Percentiles rank a stretch among this genome's conserved stretches.
phyloP scores from a whole-genome alignment of 345 rosid species.

The Xanthoceras sorbifolium region DNA sequence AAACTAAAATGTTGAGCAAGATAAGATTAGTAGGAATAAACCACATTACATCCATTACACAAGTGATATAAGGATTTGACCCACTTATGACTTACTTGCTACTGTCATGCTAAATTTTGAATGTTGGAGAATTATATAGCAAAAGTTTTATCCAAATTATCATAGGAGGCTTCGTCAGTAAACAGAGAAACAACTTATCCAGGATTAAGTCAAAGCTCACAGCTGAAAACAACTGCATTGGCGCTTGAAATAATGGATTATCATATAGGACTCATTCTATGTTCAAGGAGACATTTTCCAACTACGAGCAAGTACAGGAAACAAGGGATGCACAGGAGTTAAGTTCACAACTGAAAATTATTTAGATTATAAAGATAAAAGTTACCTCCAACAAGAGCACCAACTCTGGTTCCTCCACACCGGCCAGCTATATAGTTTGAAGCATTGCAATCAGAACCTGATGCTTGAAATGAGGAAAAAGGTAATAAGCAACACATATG shows the following conservation, averaged over 20 bases:
- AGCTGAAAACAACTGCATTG: neutral
- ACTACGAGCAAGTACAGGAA: neutral
- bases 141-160: neutral
- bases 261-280: neutral
- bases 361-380: neutral
- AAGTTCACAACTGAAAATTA: neutral
- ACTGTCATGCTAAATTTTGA: neutral
- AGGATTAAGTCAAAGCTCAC: neutral
- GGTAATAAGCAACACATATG: constrained; percentile 19
- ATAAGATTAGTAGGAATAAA: neutral
- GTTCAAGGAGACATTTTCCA: neutral
- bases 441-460: constrained; percentile 43
- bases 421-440: constrained; percentile 38
- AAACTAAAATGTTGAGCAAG: neutral
- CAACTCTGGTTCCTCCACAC: constrained; percentile 49
- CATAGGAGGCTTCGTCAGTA: neutral
- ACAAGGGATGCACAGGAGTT: neutral
- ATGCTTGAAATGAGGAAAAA: constrained; percentile 5
- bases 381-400: constrained; percentile 73
- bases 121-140: neutral
- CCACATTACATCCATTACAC: neutral
- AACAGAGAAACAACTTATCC: neutral
- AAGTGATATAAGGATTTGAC: neutral
- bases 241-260: neutral
- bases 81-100: neutral